phyloP scores from a whole-genome alignment of 73 alveolate species.

The Uronychia binucleata region DNA sequence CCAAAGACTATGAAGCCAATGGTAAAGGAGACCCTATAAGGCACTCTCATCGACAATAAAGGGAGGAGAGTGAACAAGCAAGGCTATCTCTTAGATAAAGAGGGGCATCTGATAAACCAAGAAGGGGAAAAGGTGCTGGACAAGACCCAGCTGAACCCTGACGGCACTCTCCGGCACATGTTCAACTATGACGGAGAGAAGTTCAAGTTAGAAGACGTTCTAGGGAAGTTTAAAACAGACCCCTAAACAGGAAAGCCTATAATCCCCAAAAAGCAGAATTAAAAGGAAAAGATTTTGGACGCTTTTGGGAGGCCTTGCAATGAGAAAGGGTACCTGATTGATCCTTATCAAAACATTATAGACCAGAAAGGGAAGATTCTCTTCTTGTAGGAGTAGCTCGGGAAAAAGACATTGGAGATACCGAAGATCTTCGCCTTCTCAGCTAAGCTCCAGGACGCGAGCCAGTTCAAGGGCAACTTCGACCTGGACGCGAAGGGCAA shows the following conservation, averaged over 20 bases:
- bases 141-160: constrained; percentile 12
- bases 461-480: constrained; percentile 19
- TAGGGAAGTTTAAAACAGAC: constrained; percentile 22
- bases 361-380: constrained; percentile 4
- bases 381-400: constrained; percentile 6
- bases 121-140: constrained; percentile 43
- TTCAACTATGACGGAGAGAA: constrained; percentile 33
- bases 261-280: background rate
- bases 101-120: constrained; percentile 41
- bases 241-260: constrained; percentile 9
- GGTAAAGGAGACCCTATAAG: background rate
- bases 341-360: constrained; percentile 14
- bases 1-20: background rate
- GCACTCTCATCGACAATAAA: background rate
- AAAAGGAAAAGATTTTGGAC: constrained; percentile 14
- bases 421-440: constrained; percentile 39
- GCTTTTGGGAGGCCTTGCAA: constrained; percentile 7
- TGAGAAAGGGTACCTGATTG: constrained; percentile 33
- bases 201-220: constrained; percentile 7
- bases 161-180: constrained; percentile 46
- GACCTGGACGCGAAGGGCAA: constrained; percentile 23
- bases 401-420: constrained; percentile 20
- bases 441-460: background rate
- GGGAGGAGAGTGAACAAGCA: constrained; percentile 39
- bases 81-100: constrained; percentile 47